Evolutionary conservation across 306 rosid species (phyloP).

Genomic region (Elaeagnus macrophylla): DNA sequence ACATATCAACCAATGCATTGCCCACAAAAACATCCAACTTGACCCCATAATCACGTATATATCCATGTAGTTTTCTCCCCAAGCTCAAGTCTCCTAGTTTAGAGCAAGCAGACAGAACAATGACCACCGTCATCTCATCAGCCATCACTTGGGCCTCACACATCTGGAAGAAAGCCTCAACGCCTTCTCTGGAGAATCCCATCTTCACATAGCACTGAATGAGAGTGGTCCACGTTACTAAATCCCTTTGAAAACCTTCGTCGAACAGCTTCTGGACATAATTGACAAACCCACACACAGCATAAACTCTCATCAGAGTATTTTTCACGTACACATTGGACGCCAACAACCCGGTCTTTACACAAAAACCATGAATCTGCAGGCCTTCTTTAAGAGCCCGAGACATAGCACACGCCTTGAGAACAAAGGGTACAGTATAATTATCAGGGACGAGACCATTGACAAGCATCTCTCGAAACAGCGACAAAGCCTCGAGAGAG

Average conservation of each 20-base stretch:
- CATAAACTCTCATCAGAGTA: slow-evolving; percentile 29
- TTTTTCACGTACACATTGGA: slow-evolving; percentile 29
- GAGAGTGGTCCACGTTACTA: slow-evolving; percentile 42
- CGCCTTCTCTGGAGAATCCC: slow-evolving; percentile 18
- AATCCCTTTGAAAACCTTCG: slow-evolving; percentile 21
- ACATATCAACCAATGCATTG: slow-evolving; percentile 37
- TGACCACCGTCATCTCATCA: slow-evolving; percentile 30
- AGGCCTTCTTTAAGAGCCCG: slow-evolving; percentile 26
- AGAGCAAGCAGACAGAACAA: slow-evolving; percentile 34
- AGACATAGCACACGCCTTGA: slow-evolving; percentile 26
- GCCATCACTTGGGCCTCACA: slow-evolving; percentile 18
- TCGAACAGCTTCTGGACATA: slow-evolving; percentile 22
- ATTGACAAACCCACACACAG: slow-evolving; percentile 23
- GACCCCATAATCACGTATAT: slow-evolving; percentile 19
- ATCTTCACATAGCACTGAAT: slow-evolving; percentile 27
- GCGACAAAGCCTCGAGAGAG: slow-evolving; percentile 8
- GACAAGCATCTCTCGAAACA: slow-evolving; percentile 20
- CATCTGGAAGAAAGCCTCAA: slow-evolving; percentile 25
- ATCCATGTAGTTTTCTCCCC: slow-evolving; percentile 23
- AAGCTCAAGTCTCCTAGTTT: slow-evolving; percentile 33
- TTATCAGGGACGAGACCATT: slow-evolving; percentile 24
- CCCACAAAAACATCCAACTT: slow-evolving; percentile 22
- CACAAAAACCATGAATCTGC: slow-evolving; percentile 23
- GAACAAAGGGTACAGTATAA: slow-evolving; percentile 27
- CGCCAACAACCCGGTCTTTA: slow-evolving; percentile 21